phyloP scores from a whole-genome alignment of 306 rosid species.

The Vachellia collinsii region DNA sequence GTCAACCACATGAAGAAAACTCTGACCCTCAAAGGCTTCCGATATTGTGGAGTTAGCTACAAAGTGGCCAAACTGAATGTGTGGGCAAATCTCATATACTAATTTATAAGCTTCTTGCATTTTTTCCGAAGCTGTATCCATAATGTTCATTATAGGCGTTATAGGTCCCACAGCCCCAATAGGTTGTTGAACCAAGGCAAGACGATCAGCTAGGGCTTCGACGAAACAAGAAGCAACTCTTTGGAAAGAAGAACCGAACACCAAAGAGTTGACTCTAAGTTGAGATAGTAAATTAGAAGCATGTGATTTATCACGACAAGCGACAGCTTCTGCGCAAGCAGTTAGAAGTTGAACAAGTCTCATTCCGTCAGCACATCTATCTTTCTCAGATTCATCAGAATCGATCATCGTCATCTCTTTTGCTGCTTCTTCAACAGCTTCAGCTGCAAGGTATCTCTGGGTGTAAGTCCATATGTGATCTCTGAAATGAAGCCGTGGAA shows the following conservation, averaged over 20 bases:
- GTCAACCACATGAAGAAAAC: conserved; percentile 80
- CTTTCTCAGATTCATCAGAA: conserved; percentile 46
- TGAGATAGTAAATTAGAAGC: conserved; percentile 67
- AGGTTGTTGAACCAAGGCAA: conserved; percentile 63
- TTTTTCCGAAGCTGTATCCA: conserved; percentile 59
- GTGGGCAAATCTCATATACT: conserved; percentile 76
- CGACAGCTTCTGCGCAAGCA: conserved; percentile 93
- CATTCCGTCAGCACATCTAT: conserved; percentile 73
- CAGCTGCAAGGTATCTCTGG: conserved; percentile 65
- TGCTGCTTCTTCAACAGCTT: conserved; percentile 65
- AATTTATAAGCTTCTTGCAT: conserved; percentile 74
- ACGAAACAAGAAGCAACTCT: conserved; percentile 91
- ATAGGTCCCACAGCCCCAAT: conserved; percentile 47
- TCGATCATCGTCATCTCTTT: conserved; percentile 34
- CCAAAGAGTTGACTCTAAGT: conserved; percentile 68
- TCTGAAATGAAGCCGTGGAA: conserved; percentile 53
- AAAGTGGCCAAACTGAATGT: conserved; percentile 84
- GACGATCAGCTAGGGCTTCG: conserved; percentile 67
- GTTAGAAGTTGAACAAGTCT: conserved; percentile 82
- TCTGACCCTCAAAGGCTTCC: conserved; percentile 98
- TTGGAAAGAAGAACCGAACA: conserved; percentile 81
- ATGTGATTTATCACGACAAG: conserved; percentile 78
- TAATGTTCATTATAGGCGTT: conserved; percentile 46
- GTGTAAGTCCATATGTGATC: conserved; percentile 72
- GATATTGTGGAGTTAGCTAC: conserved; percentile 72